Evolutionary conservation across 345 rosid genomes (phyloP).

Genomic region (Cardamine resedifolia): DNA sequence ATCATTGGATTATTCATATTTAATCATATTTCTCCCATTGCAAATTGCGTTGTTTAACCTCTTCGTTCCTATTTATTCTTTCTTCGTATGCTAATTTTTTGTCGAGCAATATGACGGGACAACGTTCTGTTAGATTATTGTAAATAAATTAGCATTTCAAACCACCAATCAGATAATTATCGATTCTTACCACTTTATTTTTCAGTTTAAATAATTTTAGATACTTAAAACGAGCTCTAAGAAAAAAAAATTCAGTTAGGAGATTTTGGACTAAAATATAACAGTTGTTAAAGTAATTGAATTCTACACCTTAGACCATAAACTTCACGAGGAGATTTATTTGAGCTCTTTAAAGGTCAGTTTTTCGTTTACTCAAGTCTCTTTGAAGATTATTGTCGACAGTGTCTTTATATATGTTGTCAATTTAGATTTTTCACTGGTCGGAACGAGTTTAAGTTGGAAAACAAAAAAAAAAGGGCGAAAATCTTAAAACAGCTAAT

Average conservation of each 20-base stretch:
- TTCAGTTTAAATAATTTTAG: too few relatives aligned
- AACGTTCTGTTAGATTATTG: background rate
- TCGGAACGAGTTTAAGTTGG: background rate
- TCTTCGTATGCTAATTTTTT: background rate
- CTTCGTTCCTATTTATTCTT: background rate
- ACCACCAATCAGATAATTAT: background rate
- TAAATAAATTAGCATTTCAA: background rate
- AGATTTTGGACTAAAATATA: too few relatives aligned
- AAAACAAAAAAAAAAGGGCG: background rate
- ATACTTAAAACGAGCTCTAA: too few relatives aligned
- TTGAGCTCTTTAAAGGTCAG: too few relatives aligned
- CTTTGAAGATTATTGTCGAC: too few relatives aligned
- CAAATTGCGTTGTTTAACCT: background rate
- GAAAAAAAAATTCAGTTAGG: too few relatives aligned
- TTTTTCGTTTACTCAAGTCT: too few relatives aligned
- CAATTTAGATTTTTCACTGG: background rate
- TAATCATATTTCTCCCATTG: background rate
- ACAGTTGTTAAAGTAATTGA: too few relatives aligned
- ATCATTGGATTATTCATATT: conserved; percentile 36
- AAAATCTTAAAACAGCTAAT: too few relatives aligned
- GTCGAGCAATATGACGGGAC: background rate
- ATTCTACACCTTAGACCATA: too few relatives aligned
- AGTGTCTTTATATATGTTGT: too few relatives aligned
- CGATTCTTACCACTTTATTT: background rate
- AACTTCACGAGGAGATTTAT: too few relatives aligned